phyloP scores from a whole-genome alignment of 176 grass and related monocot genomes.

The Juncus inflexus region DNA sequence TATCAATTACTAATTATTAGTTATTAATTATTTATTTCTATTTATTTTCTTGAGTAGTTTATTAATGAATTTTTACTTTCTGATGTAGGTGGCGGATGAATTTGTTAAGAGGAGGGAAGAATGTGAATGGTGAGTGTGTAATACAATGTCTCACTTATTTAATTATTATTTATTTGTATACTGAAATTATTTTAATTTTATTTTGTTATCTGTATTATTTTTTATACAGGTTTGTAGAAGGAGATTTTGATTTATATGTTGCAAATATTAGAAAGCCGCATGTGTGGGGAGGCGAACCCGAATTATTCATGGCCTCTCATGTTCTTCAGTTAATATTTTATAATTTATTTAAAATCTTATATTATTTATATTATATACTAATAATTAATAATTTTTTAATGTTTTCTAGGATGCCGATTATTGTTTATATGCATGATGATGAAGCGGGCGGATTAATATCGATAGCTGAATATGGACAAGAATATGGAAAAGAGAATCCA shows the following conservation, averaged over 20 bases:
- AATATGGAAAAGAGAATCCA: constrained; percentile 76
- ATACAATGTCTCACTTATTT: not conserved
- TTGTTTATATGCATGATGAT: constrained; percentile 87
- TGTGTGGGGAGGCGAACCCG: constrained; percentile 83
- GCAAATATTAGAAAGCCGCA: constrained; percentile 67
- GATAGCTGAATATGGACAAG: constrained; percentile 89
- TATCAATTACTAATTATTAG: too few species aligned
- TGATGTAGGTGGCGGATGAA: constrained; percentile 70
- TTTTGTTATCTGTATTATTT: constrained; percentile 3
- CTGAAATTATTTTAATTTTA: not conserved
- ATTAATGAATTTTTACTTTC: not conserved
- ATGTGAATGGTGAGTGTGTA: constrained; percentile 65
- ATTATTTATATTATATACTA: not conserved
- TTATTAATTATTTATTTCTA: too few species aligned
- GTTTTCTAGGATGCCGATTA: constrained; percentile 77
- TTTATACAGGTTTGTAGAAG: constrained; percentile 66
- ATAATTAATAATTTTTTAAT: constrained; percentile 5
- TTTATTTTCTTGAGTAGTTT: too few species aligned
- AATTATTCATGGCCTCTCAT: constrained; percentile 81
- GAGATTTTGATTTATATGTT: constrained; percentile 82
- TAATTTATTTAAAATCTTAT: not conserved
- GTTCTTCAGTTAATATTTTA: constrained; percentile 63
- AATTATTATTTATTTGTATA: not conserved
- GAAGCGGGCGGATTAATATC: constrained; percentile 67
- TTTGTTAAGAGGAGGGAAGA: constrained; percentile 69